Evolutionary conservation across 202 grass and related monocot genomes (phyloP).

Genomic region (Thinopyrum obtusiflorum): DNA sequence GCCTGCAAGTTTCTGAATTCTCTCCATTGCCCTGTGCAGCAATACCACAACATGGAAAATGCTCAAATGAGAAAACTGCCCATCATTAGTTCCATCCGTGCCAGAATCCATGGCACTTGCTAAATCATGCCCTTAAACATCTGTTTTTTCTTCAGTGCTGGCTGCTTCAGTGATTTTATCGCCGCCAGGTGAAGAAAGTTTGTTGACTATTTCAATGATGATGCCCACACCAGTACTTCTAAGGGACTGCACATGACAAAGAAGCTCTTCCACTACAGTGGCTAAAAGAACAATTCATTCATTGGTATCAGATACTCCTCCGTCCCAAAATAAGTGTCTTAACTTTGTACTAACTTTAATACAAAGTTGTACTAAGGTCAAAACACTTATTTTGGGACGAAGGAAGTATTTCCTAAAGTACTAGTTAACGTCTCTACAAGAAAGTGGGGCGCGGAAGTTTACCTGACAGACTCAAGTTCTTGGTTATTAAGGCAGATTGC

Average conservation of each 20-base stretch:
- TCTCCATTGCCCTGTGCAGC: conserved; percentile 96
- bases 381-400: too few species aligned
- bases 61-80: conserved; percentile 88
- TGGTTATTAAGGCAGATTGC: conserved; percentile 90
- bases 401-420: too few species aligned
- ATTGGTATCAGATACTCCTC: conserved; percentile 87
- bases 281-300: conserved; percentile 97
- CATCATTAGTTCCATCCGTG: conserved; percentile 57
- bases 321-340: too few species aligned
- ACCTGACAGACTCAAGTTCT: conserved; percentile 87
- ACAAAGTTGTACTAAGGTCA: too few species aligned
- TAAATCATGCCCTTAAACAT: conserved; percentile 83
- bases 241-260: conserved; percentile 90
- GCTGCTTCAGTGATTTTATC: conserved; percentile 52
- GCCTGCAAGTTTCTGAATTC: conserved; percentile 91
- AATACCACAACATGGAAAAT: conserved; percentile 98
- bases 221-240: conserved; percentile 92
- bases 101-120: conserved; percentile 66
- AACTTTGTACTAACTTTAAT: too few species aligned
- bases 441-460: conserved; percentile 69
- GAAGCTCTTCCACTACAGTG: conserved; percentile 91
- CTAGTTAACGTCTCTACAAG: conserved; percentile 82
- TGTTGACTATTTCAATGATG: conserved; percentile 94
- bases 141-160: conserved; percentile 59
- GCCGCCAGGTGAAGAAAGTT: conserved; percentile 55